Conservation (phyloP, 192 early-diverging fungal species). For the Diversispora epigaea region DNA sequence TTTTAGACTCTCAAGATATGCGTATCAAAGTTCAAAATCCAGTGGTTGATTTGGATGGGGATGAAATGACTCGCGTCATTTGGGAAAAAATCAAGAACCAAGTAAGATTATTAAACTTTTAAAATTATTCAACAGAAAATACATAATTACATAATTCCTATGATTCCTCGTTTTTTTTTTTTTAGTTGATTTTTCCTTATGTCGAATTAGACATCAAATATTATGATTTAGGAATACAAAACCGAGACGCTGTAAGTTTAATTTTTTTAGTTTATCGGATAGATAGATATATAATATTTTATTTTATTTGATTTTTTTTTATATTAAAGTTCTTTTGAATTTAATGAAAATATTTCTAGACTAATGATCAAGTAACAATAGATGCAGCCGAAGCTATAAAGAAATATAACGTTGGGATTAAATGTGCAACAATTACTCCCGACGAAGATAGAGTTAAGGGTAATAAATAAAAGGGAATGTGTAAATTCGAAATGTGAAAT, state of each 20-base stretch:
- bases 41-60: conserved; percentile 93
- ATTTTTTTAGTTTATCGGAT: background rate
- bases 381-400: conserved; percentile 94
- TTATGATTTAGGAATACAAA: conserved; percentile 93
- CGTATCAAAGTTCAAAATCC: conserved; percentile 88
- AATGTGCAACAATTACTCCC: conserved; percentile 99
- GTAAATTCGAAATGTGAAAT: background rate
- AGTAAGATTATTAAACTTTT: conserved; percentile 33
- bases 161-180: background rate
- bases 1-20: conserved; percentile 40
- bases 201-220: conserved; percentile 94
- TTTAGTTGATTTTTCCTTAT: conserved; percentile 81
- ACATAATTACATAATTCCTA: background rate
- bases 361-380: conserved; percentile 76
- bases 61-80: conserved; percentile 99
- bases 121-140: background rate
- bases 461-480: background rate
- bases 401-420: conserved; percentile 98
- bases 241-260: conserved; percentile 71
- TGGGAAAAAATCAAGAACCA: conserved; percentile 92
- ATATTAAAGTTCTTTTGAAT: background rate
- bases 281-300: conserved; percentile 15
- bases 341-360: conserved; percentile 37
- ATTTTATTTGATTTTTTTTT: background rate
- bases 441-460: conserved; percentile 87